phyloP scores from a whole-genome alignment of 768 basidiomycete genomes.

The Tubosaeta sp. region DNA sequence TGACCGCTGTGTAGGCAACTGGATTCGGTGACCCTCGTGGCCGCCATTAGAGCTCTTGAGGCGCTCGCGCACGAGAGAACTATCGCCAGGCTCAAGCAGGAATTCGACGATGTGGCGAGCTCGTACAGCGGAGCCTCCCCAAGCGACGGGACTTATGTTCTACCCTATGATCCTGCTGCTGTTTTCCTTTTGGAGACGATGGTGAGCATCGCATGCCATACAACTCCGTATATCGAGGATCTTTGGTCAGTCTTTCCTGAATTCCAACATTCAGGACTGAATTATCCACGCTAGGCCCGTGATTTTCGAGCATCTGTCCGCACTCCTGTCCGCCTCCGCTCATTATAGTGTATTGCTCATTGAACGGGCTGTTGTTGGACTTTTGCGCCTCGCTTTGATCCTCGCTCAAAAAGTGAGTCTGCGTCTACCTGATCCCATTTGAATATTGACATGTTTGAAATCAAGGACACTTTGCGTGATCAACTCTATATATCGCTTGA shows the following conservation, averaged over 20 bases:
- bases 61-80: constrained; percentile 89
- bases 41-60: constrained; percentile 82
- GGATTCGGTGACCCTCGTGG: constrained; percentile 72
- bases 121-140: constrained; percentile 31
- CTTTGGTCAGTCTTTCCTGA: constrained; percentile 60
- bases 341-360: constrained; percentile 89
- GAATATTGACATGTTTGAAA: constrained; percentile 1
- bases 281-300: constrained; percentile 66
- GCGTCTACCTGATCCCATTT: not conserved
- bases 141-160: constrained; percentile 45
- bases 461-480: constrained; percentile 76
- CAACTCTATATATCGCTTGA: constrained; percentile 95
- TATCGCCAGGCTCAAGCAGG: constrained; percentile 69
- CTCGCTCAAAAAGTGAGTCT: constrained; percentile 69
- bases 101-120: constrained; percentile 52
- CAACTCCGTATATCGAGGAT: constrained; percentile 76
- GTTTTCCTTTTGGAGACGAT: constrained; percentile 94
- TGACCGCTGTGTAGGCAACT: constrained; percentile 55
- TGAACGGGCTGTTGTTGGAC: constrained; percentile 87
- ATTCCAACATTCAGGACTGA: not conserved
- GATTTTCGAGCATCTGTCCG: constrained; percentile 88
- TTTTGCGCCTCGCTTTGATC: constrained; percentile 79
- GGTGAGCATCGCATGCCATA: constrained; percentile 81
- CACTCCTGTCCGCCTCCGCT: constrained; percentile 67
- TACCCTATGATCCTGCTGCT: constrained; percentile 93